Evolutionary conservation across 495 filamentous ascomycete species (phyloP), one percentile per base, ranked within the genome.

Genomic region (Ramalina peruviana): DNA sequence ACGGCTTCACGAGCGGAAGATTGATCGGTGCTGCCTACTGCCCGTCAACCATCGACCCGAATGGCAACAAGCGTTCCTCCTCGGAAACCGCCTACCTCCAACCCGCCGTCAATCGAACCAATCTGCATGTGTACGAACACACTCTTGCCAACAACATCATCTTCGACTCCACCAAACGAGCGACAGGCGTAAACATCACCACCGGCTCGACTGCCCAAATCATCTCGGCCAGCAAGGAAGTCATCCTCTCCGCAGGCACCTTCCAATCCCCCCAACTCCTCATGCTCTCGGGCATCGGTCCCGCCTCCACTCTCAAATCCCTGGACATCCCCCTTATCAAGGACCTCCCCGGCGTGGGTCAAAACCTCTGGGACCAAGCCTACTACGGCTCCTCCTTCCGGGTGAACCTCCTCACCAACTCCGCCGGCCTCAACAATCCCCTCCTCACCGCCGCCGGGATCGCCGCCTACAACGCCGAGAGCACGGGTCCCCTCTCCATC

Each of bases 251-350:
- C 1, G 73, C 72, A n/a, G 81, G 81, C 9, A 57, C 72, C 10
- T 64, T 73, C 17, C 68, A 72, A 13, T 72, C 80, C 0, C 77
- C 81, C 5, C 58, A 64, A 1, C 59, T 84, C 2, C 66, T 83
- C 10, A 79, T 84, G 55, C 67, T 79, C 0, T 85, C 81, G 0
- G 80, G 81, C 11, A 60, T 84, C 41, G 80, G 80, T 11, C 71
- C 70, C 0, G 49, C 47, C 26, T 51, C 45, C 4, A 60, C 54
- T 4, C 52, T 74, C 2, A 42, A 65, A 40, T 20, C 56, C 19
- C 51, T 60, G 15, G 55, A 54, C 20, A 71, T 74, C 17, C 55
- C 61, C 6, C 40, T 57, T 16, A 47, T 60, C 5, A 43, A 17
- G 49, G 66, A 73, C 36, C 56, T 71, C 1, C 63, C 70, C 0